Conservation (phyloP, 306 rosid genomes). For the apple (Malus domestica) region ASM211411v1 NC_041799.1:41250501-41251000, state of each 20-base stretch:
- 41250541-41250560: neutral
- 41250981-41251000: neutral
- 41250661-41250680: constrained; percentile 98
- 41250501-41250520: constrained; percentile 66
- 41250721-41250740: constrained; percentile 69
- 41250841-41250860: constrained; percentile 90
- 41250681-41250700: constrained; percentile 71
- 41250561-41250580: neutral
- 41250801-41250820: constrained; percentile 74
- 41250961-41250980: neutral
- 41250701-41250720: constrained; percentile 67
- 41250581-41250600: neutral
- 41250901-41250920: neutral
- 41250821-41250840: constrained; percentile 94
- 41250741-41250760: constrained; percentile 64
- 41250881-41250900: constrained; percentile 85
- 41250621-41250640: constrained; percentile 13
- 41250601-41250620: neutral
- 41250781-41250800: constrained; percentile 89
- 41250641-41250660: constrained; percentile 79
- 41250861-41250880: constrained; percentile 79
- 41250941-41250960: neutral
- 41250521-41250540: constrained; percentile 28
- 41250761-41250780: constrained; percentile 82
- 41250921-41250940: neutral